Conservation (phyloP, 768 basidiomycete genomes). For the Kwoniella bestiolae region DNA sequence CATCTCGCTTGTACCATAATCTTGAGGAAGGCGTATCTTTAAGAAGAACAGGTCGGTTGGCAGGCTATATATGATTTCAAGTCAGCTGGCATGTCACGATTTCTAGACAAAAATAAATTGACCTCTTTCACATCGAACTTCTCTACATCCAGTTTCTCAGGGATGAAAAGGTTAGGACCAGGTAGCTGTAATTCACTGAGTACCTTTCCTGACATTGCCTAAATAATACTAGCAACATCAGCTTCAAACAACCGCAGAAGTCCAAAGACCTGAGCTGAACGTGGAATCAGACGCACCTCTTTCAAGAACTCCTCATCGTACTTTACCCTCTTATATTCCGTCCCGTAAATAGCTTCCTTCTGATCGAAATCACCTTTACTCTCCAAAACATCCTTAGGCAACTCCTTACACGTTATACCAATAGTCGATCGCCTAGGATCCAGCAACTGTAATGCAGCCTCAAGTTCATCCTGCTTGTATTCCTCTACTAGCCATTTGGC, state of each 20-base stretch:
- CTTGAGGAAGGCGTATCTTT: constrained; percentile 71
- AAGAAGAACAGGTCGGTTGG: constrained; percentile 70
- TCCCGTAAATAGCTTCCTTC: constrained; percentile 90
- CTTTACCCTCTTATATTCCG: constrained; percentile 71
- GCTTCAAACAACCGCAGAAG: neutral
- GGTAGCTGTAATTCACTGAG: constrained; percentile 72
- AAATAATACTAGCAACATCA: constrained; percentile 4
- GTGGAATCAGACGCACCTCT: constrained; percentile 49
- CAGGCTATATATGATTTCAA: constrained; percentile 63
- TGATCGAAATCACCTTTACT: constrained; percentile 59
- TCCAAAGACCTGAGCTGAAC: neutral
- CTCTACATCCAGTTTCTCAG: constrained; percentile 79
- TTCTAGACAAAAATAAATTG: constrained; percentile 26
- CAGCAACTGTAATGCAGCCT: constrained; percentile 68
- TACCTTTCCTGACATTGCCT: constrained; percentile 69
- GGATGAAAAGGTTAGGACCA: constrained; percentile 86
- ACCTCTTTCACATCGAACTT: constrained; percentile 73
- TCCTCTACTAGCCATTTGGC: constrained; percentile 73
- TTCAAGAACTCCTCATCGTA: constrained; percentile 66
- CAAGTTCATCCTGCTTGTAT: constrained; percentile 65
- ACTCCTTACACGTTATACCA: constrained; percentile 77
- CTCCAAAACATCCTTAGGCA: constrained; percentile 62
- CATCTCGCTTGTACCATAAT: constrained; percentile 97
- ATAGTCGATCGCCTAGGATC: constrained; percentile 70
- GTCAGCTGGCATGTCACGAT: constrained; percentile 4